Percentiles rank a stretch among this genome's conserved stretches.
Conservation (phyloP, 2,329 filamentous ascomycete species). For the Blumeria graminis region DNA sequence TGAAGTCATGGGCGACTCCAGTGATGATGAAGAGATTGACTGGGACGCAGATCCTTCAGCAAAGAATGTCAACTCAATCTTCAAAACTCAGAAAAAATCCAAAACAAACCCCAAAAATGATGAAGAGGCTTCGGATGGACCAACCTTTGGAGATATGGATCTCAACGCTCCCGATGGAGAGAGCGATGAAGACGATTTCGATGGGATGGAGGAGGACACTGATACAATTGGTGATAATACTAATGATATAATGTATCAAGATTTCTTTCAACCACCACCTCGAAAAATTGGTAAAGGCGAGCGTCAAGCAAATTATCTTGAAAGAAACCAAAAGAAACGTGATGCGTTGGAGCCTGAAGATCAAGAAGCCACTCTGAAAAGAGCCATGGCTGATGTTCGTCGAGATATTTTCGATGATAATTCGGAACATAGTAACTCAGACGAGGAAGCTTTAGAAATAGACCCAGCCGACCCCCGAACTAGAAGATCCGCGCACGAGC, state of each 20-base stretch:
- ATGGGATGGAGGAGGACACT: conserved; percentile 27
- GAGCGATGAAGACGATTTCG: conserved; percentile 30
- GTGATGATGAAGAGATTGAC: conserved; percentile 69
- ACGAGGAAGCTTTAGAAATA: conserved; percentile 37
- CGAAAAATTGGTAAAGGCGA: conserved; percentile 37
- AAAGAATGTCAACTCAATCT: conserved; percentile 11
- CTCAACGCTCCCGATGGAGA: conserved; percentile 48
- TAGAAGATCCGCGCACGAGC: conserved; percentile 65
- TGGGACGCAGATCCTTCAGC: conserved; percentile 60
- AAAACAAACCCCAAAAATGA: conserved; percentile 31
- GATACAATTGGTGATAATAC: conserved; percentile 39
- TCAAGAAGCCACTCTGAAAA: conserved; percentile 44
- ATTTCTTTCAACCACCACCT: conserved; percentile 77
- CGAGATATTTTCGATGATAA: conserved; percentile 75
- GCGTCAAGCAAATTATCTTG: conserved; percentile 18
- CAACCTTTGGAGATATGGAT: conserved; percentile 62
- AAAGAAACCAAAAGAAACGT: conserved; percentile 19
- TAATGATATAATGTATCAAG: conserved; percentile 71
- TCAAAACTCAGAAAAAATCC: conserved; percentile 14
- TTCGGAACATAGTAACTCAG: conserved; percentile 38
- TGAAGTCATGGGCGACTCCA: conserved; percentile 45
- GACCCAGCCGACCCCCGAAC: conserved; percentile 47
- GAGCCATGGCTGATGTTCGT: conserved; percentile 67
- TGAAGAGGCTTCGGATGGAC: conserved; percentile 53
- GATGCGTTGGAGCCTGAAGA: conserved; percentile 19